Conservation (phyloP, 2,329 filamentous ascomycete genomes). For the Dothidotthia symphoricarpi region DNA sequence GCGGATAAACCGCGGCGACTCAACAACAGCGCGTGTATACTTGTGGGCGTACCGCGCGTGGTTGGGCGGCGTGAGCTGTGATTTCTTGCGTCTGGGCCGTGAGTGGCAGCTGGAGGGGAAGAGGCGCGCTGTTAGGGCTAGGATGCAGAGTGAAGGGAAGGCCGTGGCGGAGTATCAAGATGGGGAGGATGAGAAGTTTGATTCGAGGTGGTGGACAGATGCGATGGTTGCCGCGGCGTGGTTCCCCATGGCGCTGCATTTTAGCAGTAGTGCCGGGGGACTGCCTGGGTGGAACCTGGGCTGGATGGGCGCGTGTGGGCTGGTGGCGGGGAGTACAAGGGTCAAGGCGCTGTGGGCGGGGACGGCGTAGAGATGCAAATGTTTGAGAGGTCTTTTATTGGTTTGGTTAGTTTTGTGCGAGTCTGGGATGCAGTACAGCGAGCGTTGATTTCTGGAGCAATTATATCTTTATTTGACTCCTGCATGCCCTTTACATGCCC, state of each 20-base stretch:
- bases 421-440: too few relatives aligned
- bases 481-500: too few relatives aligned
- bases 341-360: conserved; percentile 27
- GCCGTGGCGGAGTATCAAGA: conserved; percentile 35
- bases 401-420: too few relatives aligned
- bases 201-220: conserved; percentile 46
- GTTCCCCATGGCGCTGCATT: conserved; percentile 47
- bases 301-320: conserved; percentile 45
- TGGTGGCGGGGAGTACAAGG: conserved; percentile 41
- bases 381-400: background rate
- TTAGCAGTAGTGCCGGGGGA: conserved; percentile 38
- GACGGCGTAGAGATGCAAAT: conserved; percentile 12
- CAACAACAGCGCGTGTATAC: conserved; percentile 40
- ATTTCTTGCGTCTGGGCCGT: conserved; percentile 44
- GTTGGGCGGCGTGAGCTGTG: conserved; percentile 46
- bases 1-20: conserved; percentile 38
- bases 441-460: background rate
- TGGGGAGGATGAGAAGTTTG: conserved; percentile 39
- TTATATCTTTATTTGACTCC: too few relatives aligned
- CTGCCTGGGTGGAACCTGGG: conserved; percentile 48
- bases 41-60: conserved; percentile 45
- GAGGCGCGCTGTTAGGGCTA: conserved; percentile 30
- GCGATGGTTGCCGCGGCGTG: conserved; percentile 45
- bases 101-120: conserved; percentile 45
- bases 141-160: conserved; percentile 30